A percentile compares a stretch with the other conserved stretches of the same genome.
Conservation (phyloP, 2,329 filamentous ascomycete genomes). For the Cladosporium austrohemisphaericum region DNA sequence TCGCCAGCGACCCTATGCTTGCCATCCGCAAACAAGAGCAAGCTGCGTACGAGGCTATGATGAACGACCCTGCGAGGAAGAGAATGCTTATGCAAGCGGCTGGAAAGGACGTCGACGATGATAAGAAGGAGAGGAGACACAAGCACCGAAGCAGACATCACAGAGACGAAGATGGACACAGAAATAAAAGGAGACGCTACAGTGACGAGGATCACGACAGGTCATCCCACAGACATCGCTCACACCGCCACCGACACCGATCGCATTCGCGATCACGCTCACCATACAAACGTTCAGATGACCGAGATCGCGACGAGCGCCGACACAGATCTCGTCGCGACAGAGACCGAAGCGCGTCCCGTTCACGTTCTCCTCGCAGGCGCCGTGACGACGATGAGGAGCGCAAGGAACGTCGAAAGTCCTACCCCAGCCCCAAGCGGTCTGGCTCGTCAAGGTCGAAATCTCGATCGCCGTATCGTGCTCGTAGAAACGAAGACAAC, state of each 20-base stretch:
- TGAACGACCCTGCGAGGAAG: slow-evolving; percentile 69
- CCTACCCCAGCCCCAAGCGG: slow-evolving; percentile 33
- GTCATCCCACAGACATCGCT: slow-evolving; percentile 29
- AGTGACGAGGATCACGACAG: slow-evolving; percentile 34
- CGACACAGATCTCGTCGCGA: slow-evolving; percentile 24
- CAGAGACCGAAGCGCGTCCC: slow-evolving; percentile 26
- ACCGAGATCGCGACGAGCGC: slow-evolving; percentile 22
- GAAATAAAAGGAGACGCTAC: slow-evolving; percentile 32
- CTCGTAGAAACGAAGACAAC: slow-evolving; percentile 18
- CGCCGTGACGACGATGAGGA: slow-evolving; percentile 33
- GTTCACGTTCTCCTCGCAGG: slow-evolving; percentile 40
- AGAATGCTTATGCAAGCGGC: slow-evolving; percentile 59
- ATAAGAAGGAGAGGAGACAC: slow-evolving; percentile 28
- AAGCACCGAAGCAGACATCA: slow-evolving; percentile 27
- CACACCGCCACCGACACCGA: slow-evolving; percentile 25
- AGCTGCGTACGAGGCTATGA: slow-evolving; percentile 56
- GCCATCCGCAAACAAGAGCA: slow-evolving; percentile 87
- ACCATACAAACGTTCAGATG: slow-evolving; percentile 19
- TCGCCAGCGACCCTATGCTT: slow-evolving; percentile 84
- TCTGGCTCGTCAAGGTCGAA: slow-evolving; percentile 35
- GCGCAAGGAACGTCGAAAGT: slow-evolving; percentile 28
- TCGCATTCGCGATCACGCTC: slow-evolving; percentile 27
- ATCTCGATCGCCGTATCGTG: slow-evolving; percentile 31
- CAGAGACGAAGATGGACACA: slow-evolving; percentile 29
- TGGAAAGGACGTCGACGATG: slow-evolving; percentile 29